Percentiles rank a stretch among this genome's conserved stretches.
phyloP scores from a whole-genome alignment of 2,329 filamentous ascomycete genomes.

The Fusarium foetens region DNA sequence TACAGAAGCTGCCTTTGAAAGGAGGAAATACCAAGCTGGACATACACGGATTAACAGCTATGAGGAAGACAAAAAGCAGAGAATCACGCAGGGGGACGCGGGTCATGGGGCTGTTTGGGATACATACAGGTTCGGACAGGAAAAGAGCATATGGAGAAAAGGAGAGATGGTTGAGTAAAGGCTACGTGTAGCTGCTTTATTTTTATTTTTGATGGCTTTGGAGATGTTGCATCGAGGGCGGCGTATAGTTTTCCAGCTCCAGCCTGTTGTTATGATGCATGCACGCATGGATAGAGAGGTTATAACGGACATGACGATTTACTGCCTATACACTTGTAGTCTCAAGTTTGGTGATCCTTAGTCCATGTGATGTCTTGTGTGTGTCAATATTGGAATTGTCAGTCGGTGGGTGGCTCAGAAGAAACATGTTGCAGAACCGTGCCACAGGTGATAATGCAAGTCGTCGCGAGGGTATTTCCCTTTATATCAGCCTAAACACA shows the following conservation, averaged over 20 bases:
- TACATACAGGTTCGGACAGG: slow-evolving; percentile 38
- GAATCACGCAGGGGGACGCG: slow-evolving; percentile 11
- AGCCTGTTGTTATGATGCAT: slow-evolving; percentile 31
- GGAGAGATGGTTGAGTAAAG: slow-evolving; percentile 23
- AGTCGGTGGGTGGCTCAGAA: neutral
- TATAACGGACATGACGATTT: slow-evolving; percentile 39
- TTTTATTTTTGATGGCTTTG: slow-evolving; percentile 8
- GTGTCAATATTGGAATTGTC: neutral
- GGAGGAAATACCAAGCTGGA: slow-evolving; percentile 30
- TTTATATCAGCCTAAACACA: neutral
- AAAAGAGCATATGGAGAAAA: slow-evolving; percentile 34
- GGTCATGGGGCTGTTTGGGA: slow-evolving; percentile 26
- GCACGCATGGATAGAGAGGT: slow-evolving; percentile 37
- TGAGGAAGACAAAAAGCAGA: slow-evolving; percentile 23
- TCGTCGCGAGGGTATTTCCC: neutral
- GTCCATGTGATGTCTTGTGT: neutral
- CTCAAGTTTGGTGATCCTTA: neutral
- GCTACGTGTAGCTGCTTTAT: slow-evolving; percentile 10
- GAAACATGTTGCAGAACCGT: neutral
- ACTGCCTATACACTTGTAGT: slow-evolving; percentile 5
- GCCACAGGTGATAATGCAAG: neutral
- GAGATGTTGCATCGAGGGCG: slow-evolving; percentile 26
- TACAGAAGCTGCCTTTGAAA: slow-evolving; percentile 14
- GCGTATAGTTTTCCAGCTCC: slow-evolving; percentile 26
- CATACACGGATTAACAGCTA: slow-evolving; percentile 32